Evolutionary conservation across 331 rosid species (phyloP).

Genomic region (Erythrophleum ivorense): DNA sequence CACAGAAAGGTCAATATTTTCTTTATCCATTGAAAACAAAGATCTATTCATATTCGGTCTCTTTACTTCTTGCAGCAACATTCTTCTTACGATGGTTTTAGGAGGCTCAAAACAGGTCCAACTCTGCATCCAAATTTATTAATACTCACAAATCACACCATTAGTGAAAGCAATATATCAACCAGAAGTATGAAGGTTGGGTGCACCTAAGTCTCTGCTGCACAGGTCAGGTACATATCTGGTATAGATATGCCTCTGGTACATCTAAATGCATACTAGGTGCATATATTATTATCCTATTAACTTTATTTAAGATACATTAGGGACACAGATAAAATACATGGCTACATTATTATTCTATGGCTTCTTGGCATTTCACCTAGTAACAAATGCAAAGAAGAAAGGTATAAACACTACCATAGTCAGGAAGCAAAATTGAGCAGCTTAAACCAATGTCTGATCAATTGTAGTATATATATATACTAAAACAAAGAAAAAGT

Average conservation of each 20-base stretch:
- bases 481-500: background rate
- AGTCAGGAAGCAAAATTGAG: background rate
- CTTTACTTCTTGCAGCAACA: slow-evolving; percentile 66
- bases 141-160: slow-evolving; percentile 32
- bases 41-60: slow-evolving; percentile 50
- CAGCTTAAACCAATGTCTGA: background rate
- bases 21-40: slow-evolving; percentile 44
- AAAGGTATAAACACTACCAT: background rate
- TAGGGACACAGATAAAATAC: background rate
- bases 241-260: background rate
- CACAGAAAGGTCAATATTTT: slow-evolving; percentile 41
- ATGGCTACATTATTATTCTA: background rate
- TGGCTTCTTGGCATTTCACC: background rate
- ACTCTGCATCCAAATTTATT: slow-evolving; percentile 58
- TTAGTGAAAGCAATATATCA: slow-evolving; percentile 33
- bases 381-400: background rate
- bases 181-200: background rate
- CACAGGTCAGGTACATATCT: background rate
- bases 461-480: no score
- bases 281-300: background rate
- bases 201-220: background rate
- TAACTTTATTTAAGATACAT: background rate
- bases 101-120: slow-evolving; percentile 83
- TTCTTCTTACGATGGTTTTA: slow-evolving; percentile 77
- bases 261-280: background rate